A percentile compares a stretch with the other conserved stretches of the same genome.
phyloP scores from a whole-genome alignment of 306 rosid genomes.

The Sicyos baderoa region DNA sequence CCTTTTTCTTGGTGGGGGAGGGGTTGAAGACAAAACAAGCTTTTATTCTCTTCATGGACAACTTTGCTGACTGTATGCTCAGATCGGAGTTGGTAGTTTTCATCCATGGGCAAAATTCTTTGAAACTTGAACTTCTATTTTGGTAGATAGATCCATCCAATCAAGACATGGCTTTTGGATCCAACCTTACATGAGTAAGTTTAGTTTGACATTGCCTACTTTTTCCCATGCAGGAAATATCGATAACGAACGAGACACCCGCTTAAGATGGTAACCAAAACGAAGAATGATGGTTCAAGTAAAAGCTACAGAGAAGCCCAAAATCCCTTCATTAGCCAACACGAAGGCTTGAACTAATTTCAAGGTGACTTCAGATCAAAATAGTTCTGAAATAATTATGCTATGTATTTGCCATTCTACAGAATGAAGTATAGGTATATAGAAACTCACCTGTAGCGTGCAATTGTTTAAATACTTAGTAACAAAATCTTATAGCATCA shows the following conservation, averaged over 20 bases:
- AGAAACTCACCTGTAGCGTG: slow-evolving; percentile 4
- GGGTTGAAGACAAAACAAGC: background rate
- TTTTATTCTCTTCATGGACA: background rate
- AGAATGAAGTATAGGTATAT: background rate
- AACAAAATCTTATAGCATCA: background rate
- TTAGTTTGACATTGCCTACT: slow-evolving; percentile 12
- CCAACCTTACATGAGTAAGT: background rate
- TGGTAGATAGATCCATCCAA: background rate
- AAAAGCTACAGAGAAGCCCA: background rate
- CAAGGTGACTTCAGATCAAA: background rate
- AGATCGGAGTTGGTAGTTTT: background rate
- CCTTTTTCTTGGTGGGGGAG: background rate
- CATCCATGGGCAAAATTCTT: background rate
- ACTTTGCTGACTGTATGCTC: background rate
- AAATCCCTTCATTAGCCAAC: background rate
- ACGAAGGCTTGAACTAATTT: background rate
- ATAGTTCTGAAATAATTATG: slow-evolving; percentile 8
- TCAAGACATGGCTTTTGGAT: background rate
- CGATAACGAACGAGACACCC: slow-evolving; percentile 45
- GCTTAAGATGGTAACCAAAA: slow-evolving; percentile 26
- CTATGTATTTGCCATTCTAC: background rate
- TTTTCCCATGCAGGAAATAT: slow-evolving; percentile 53
- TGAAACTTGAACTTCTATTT: background rate
- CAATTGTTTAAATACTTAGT: background rate
- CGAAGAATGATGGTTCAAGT: background rate